Evolutionary conservation across 2,329 filamentous ascomycete species (phyloP), one percentile per base, ranked within the genome.

Genomic region (Cercospora sojina): DNA sequence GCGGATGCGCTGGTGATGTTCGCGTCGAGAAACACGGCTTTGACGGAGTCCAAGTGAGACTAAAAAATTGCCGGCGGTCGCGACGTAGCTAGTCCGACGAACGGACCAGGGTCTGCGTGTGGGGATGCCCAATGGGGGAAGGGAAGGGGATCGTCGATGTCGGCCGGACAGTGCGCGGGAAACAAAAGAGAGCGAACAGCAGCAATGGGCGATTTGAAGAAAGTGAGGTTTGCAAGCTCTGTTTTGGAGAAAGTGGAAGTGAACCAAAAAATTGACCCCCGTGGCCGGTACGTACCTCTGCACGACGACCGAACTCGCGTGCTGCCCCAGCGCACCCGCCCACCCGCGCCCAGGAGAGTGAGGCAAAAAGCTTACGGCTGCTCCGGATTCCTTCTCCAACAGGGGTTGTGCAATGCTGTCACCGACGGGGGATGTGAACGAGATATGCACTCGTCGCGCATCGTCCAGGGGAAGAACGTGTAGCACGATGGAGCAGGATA

Each of bases 251-350:
- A 47, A 47, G 41, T 47, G 47, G 23, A 51, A 51, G 47, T 51
- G 47, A 51, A 25, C 47, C 47, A 51, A 51, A 51, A 51, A 51
- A 51, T 27, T 27, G 12, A 51, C 23, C 47, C 47, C 47, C 47
- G 47, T 51, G 47, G 47, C 47, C 47, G 47, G 47, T 51, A 51
- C 47, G 47, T 51, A 51, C 47, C 47, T 51, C 47, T 51, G 47
- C 47, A 51, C 23, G 47, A 27, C 47, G 47, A 25, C 47, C 47
- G 47, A 25, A 51, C 47, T 29, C 47, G 47, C 47, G 47, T 51
- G 23, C 47, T 51, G 20, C 47, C 47, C 47, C 47, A 51, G 47
- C 47, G 13, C 23, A 23, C 47, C 47, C 47, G 47, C 47, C 47
- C 47, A 29, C 20, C 47, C 47, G 23, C 47, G 47, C 47, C 47